These are phyloP conservation scores for Hepatocystis sp. DNA, from an alignment of 169 alveolate genomes.

Conservation along the genomic window DNA sequence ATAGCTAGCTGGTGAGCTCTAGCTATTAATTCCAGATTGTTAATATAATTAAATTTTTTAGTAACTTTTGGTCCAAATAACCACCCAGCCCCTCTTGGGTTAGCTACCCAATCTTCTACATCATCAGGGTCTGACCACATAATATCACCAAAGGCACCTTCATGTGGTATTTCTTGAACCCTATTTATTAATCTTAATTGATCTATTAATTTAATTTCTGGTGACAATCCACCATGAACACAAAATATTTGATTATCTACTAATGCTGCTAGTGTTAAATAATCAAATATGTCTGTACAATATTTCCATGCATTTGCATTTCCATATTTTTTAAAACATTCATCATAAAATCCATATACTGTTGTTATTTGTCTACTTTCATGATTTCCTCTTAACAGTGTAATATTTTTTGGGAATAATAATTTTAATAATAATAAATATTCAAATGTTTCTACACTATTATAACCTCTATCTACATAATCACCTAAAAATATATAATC, in stretches of 20 bases:
- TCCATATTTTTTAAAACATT: conserved; percentile 99
- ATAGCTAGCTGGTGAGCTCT: conserved; percentile 99
- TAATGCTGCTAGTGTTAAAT: conserved; percentile 97
- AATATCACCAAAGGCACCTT: conserved; percentile 99
- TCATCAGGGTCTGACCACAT: conserved; percentile 99
- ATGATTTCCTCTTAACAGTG: conserved; percentile 98
- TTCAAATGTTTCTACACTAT: conserved; percentile 99
- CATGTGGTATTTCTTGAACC: conserved; percentile 99
- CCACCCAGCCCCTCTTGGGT: conserved; percentile 99
- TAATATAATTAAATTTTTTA: conserved; percentile 95
- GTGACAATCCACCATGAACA: conserved; percentile 99
- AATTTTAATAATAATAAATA: conserved; percentile 96
- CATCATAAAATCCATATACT: conserved; percentile 99
- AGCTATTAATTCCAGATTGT: conserved; percentile 97
- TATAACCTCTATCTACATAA: conserved; percentile 99
- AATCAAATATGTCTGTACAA: conserved; percentile 99
- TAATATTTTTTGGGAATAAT: conserved; percentile 97
- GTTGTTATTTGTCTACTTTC: conserved; percentile 98
- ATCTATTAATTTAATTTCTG: conserved; percentile 94
- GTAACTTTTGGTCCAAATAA: conserved; percentile 98
- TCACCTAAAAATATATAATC: conserved; percentile 99
- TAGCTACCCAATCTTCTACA: conserved; percentile 98
- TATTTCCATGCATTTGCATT: conserved; percentile 98
- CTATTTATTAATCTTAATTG: conserved; percentile 96
- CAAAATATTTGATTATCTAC: conserved; percentile 97